Base-by-base conservation (phyloP, 176 grass and related monocot genomes). In the Oryza nivara region DNA sequence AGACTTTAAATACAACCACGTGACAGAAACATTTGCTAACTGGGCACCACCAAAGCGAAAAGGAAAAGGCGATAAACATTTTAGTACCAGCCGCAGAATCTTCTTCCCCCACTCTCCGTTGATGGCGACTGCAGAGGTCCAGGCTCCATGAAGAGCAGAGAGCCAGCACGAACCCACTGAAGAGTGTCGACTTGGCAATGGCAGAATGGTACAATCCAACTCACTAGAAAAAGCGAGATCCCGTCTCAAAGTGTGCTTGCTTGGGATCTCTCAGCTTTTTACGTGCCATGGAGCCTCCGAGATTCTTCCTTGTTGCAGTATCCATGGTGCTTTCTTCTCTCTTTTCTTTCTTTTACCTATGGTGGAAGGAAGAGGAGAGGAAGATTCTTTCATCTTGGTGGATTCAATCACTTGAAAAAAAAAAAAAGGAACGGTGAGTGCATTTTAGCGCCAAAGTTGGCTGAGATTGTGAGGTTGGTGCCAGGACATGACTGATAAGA, bases 121-220 rank as follows among this genome's bases (percentile, higher is more conserved):
- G 81, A 83, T 14, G 56, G 40, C 41, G 70, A 74, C 81, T 6
- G 41, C 17, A 74, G 71, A 74, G 71, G 81, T 63, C 56, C 25
- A 47, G 25, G 26, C 22, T 28, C 71, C 71, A 47, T 11, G n/a
- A 15, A 15, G 80, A 58, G 20, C 40, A 67, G 68, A 67, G 68
- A 81, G 79, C 79, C 66, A 81, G 79, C 66, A 81, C 46, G 20
- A 54, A 81, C 32, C 45, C 79, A 48, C 56, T 43, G 54, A 65
- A 65, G 70, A 47, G 17, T 83, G 81, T 66, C 40, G 58, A 15
- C 43, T 49, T 64, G 8, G 70, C 56, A 48, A 30, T 14, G 11
- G 4, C 25, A 4, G 19, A 30, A 30, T 25, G 6, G 4, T 11
- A 4, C 11, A 70, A 60, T 67, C 60, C 70, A 60, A 22, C 43